Percentiles rank a stretch among this genome's conserved stretches.
Evolutionary conservation across 768 basidiomycete genomes (phyloP).

Genomic region (Hypsizygus marmoreus): DNA sequence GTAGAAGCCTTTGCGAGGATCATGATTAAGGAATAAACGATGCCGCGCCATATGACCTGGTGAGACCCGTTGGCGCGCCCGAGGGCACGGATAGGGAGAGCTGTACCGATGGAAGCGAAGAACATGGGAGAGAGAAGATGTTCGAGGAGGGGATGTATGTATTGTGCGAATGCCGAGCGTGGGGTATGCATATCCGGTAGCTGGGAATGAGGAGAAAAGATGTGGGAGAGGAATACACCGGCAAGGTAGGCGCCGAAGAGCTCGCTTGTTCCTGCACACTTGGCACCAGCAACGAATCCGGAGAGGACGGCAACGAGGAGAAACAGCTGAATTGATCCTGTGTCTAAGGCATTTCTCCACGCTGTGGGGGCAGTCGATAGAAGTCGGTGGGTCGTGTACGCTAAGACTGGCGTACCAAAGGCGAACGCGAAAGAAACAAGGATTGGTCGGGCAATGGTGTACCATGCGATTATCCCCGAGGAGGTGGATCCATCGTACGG

Average conservation of each 20-base stretch:
- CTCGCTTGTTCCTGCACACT: constrained; percentile 60
- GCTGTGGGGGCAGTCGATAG: not conserved
- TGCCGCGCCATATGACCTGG: constrained; percentile 50
- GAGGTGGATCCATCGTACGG: constrained; percentile 20
- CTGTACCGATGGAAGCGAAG: constrained; percentile 65
- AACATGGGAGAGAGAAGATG: constrained; percentile 60
- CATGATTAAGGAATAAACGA: constrained; percentile 63
- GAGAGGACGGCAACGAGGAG: constrained; percentile 39
- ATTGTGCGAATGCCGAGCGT: constrained; percentile 32
- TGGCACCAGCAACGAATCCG: constrained; percentile 47
- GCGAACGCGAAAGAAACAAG: constrained; percentile 57
- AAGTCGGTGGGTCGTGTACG: constrained; percentile 17
- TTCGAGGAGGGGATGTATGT: constrained; percentile 39
- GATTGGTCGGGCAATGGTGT: constrained; percentile 52
- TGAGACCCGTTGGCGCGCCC: constrained; percentile 40
- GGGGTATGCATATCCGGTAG: constrained; percentile 5
- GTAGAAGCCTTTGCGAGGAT: constrained; percentile 50
- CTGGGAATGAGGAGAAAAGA: constrained; percentile 20
- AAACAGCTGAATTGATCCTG: constrained; percentile 29
- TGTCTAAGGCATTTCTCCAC: constrained; percentile 10
- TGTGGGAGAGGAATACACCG: constrained; percentile 49
- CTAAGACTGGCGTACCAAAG: constrained; percentile 35
- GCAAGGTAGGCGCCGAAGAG: constrained; percentile 66
- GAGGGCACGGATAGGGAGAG: constrained; percentile 49
- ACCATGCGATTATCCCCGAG: constrained; percentile 23